Base-by-base conservation (phyloP, 495 filamentous ascomycete species). In the Aspergillus coremiiformis region DNA sequence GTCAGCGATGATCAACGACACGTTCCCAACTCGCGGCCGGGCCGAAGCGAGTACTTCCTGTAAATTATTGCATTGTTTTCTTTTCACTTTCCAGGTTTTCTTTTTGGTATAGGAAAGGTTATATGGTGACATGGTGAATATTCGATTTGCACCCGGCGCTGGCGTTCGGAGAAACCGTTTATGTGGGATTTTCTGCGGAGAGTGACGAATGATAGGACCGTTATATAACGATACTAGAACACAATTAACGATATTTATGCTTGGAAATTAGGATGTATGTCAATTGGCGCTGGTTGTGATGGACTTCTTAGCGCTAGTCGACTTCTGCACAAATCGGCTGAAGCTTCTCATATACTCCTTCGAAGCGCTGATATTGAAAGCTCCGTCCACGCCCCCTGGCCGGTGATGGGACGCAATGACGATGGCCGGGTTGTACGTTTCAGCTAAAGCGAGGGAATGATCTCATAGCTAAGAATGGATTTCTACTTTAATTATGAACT, bases 11-110 rank as follows among this genome's bases (percentile, higher is more conserved):
- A 96, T 56, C 81, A 90, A 67, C 82, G 93, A 49, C 87, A 92
- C 51, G 82, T 96, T 21, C 93, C 93, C 10, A 79, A 80, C 22
- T 85, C 87, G 21, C 80, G 91, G 50, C 82, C 87, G 29, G 87
- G 87, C 11, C 81, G 89, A 24, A 86, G 85, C 52, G 93, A 98
- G 69, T 98, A 98, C 75, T 98, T 98, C 70, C 72, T 98, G 72
- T 98, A 78, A 83, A 56, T 39, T 66, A 61, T 45, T 39, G 39
- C 52, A 47, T 57, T 47, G 58, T 22, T 49, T 64, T 62, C 39
- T 44, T 49, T 37, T 41, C 21, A 9, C 19, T 21, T 2, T 35
- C 33, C 23, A 17, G 19, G 1, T 20, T 41, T 41, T 2, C 21
- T 21, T 41, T 41, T 41, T 15, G 37, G 37, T 10, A 41, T 41